A percentile compares a stretch with the other conserved stretches of the same genome.
Evolutionary conservation across 805 yeast genomes (phyloP).

Genomic region (Candida endomychidarum): DNA sequence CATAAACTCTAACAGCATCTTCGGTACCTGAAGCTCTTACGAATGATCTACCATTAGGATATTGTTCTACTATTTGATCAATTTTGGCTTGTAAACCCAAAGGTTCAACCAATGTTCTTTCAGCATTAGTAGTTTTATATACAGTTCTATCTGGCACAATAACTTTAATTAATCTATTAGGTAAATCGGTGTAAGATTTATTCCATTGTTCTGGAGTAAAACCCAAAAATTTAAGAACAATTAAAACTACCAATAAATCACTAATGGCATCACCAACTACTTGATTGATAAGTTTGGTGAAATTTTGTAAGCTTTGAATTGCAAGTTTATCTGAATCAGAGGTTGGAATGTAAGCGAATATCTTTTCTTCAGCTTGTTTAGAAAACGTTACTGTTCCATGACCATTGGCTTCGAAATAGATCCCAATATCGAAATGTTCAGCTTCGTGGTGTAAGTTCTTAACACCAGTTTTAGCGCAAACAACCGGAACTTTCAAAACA

Average conservation of each 20-base stretch:
- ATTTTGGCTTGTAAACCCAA: slow-evolving; percentile 72
- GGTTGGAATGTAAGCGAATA: slow-evolving; percentile 32
- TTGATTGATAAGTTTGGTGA: slow-evolving; percentile 81
- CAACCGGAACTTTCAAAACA: slow-evolving; percentile 69
- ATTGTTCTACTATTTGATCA: slow-evolving; percentile 60
- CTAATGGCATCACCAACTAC: slow-evolving; percentile 98
- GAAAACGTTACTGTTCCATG: slow-evolving; percentile 94
- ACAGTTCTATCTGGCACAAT: slow-evolving; percentile 76
- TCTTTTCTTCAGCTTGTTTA: slow-evolving; percentile 40
- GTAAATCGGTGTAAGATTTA: slow-evolving; percentile 74
- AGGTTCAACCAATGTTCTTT: slow-evolving; percentile 76
- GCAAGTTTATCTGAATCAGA: slow-evolving; percentile 49
- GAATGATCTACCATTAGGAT: slow-evolving; percentile 72
- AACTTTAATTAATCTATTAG: slow-evolving; percentile 80
- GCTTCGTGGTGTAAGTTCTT: slow-evolving; percentile 95
- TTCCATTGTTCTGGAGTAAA: slow-evolving; percentile 75
- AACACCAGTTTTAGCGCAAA: slow-evolving; percentile 93
- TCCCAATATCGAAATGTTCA: slow-evolving; percentile 79
- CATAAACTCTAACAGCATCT: slow-evolving; percentile 93
- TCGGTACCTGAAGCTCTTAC: slow-evolving; percentile 98
- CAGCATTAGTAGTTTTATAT: slow-evolving; percentile 89
- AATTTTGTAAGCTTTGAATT: slow-evolving; percentile 52
- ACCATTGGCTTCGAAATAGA: slow-evolving; percentile 98
- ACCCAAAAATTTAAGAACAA: slow-evolving; percentile 55
- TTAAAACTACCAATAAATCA: slow-evolving; percentile 79